Percentiles rank a stretch among this genome's conserved stretches.
Conservation (phyloP, 2,329 filamentous ascomycete genomes). For the Hirsutella minnesotensis region DNA sequence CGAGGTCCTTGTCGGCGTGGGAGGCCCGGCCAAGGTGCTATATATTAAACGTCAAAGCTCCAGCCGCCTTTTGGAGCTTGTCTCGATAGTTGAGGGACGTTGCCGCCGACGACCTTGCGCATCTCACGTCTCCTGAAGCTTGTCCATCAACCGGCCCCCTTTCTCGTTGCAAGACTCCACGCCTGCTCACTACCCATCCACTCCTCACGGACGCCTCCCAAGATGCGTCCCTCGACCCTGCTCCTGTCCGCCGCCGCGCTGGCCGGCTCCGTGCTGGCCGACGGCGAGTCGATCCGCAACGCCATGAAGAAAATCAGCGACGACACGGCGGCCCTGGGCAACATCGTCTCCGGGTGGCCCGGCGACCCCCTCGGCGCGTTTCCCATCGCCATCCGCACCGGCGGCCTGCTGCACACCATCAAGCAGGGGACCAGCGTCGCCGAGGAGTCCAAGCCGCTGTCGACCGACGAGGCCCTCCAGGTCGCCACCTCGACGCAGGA, state of each 20-base stretch:
- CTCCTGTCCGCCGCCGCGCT: constrained; percentile 12
- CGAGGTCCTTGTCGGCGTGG: too few relatives aligned
- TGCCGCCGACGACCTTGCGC: too few relatives aligned
- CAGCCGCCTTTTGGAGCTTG: too few relatives aligned
- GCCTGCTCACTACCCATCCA: too few relatives aligned
- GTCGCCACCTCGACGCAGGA: constrained; percentile 24
- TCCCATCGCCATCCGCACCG: constrained; percentile 27
- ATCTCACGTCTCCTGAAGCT: too few relatives aligned
- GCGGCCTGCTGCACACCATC: constrained; percentile 26
- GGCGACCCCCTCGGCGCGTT: constrained; percentile 25
- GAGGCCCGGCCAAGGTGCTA: too few relatives aligned
- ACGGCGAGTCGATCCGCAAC: constrained; percentile 18
- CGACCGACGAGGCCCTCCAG: constrained; percentile 22
- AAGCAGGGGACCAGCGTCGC: constrained; percentile 25
- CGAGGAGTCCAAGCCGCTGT: constrained; percentile 23
- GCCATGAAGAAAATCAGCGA: constrained; percentile 23
- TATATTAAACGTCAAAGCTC: too few relatives aligned
- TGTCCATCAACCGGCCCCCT: too few relatives aligned
- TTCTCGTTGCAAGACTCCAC: too few relatives aligned
- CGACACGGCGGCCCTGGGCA: constrained; percentile 20
- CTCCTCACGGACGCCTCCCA: background rate
- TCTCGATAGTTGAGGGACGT: too few relatives aligned
- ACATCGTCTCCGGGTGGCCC: constrained; percentile 22
- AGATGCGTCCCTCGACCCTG: constrained; percentile 13
- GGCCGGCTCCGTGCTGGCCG: constrained; percentile 15